Evolutionary conservation across 2,329 filamentous ascomycete species (phyloP), one percentile per base, ranked within the genome.

Genomic region (Biscogniauxia marginata): DNA sequence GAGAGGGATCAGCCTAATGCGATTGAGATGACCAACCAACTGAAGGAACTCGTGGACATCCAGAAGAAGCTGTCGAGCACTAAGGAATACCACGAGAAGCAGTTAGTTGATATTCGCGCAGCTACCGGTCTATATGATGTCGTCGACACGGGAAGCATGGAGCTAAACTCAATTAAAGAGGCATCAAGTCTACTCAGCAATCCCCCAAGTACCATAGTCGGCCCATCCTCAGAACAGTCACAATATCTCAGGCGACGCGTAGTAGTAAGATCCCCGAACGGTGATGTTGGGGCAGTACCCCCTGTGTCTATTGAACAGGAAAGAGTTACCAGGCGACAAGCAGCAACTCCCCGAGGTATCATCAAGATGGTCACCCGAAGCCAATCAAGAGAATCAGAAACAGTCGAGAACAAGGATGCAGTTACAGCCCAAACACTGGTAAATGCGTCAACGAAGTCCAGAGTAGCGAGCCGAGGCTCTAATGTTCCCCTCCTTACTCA

Each of bases 241-340:
- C 3, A 13, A 52, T 52, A 23, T 49, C 44, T 62, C 46, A 64
- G 65, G 44, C 66, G 65, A 49, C 66, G 65, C 47, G 67, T 70
- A 2, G 52, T 56, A 4, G 62, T 70, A 8, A 58, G 64, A 55
- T 65, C 65, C 3, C 67, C 67, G n/a, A 53, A 24, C 25, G 54
- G 22, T 23, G 55, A 62, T 7, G 63, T 67, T 43, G 62, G 65
- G 21, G 46, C 50, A 19, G 57, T 52, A 20, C 51, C 61, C 49
- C 66, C 66, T 2, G 54, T 69, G 53, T 67, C 67, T 16, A 50
- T 73, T 30, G 65, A 72, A 50, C 62, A 69, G 19, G 67, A 69
- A 51, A 65, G 64, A 52, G 57, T 58, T 34, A 62, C 63, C 7
- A 64, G 70, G 46, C 65, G 70, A 50, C 64, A 64, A 16, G 52